Evolutionary conservation across 73 alveolate species (phyloP).

Genomic region (Paramecium caudatum): DNA sequence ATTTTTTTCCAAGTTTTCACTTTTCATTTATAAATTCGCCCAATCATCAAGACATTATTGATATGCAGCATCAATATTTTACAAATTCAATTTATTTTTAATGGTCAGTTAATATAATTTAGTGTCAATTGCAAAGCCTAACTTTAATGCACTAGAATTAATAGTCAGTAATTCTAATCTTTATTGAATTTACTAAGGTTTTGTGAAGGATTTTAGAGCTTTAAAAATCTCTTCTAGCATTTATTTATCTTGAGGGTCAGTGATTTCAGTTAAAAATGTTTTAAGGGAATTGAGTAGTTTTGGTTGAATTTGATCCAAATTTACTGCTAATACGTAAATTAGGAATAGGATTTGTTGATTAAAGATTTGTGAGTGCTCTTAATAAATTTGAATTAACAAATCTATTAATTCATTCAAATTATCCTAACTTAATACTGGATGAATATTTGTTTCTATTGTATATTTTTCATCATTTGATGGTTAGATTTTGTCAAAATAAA

Average conservation of each 20-base stretch:
- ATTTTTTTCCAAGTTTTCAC: not conserved
- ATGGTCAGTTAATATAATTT: not conserved
- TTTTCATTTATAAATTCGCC: not conserved
- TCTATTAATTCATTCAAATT: not conserved
- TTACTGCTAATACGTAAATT: not conserved
- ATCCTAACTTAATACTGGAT: not conserved
- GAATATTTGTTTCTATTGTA: not conserved
- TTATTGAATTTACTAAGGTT: too few relatives aligned
- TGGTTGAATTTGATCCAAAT: not conserved
- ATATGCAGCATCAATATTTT: constrained; percentile 29
- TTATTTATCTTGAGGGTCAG: too few relatives aligned
- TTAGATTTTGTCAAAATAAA: constrained; percentile 1
- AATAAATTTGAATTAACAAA: not conserved
- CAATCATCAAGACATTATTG: constrained; percentile 41
- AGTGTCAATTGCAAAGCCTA: not conserved
- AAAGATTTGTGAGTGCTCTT: not conserved
- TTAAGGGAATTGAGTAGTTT: not conserved
- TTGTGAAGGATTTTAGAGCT: too few relatives aligned
- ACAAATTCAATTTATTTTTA: not conserved
- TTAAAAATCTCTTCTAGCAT: too few relatives aligned
- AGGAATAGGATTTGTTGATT: not conserved
- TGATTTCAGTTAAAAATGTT: too few relatives aligned
- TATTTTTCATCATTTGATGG: not conserved
- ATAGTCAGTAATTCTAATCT: not conserved
- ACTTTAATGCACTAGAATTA: not conserved